Conservation (phyloP, 2,329 filamentous ascomycete species). For the Trichoderma guizhouense region DNA sequence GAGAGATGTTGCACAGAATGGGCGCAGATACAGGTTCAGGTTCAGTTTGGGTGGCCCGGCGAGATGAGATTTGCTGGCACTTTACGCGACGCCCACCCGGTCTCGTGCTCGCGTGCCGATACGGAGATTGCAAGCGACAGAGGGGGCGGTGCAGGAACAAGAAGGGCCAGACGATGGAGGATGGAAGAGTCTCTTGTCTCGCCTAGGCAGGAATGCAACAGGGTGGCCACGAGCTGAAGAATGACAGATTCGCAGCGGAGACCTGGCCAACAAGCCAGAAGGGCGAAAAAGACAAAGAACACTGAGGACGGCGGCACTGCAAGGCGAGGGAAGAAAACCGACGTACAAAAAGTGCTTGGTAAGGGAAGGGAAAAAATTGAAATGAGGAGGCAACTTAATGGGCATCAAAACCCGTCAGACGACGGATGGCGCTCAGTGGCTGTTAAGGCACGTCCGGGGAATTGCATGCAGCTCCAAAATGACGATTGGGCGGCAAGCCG, state of each 20-base stretch:
- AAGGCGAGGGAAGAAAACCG: neutral
- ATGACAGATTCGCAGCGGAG: neutral
- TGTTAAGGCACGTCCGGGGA: constrained; percentile 7
- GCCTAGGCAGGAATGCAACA: constrained; percentile 1
- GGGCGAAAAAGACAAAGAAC: neutral
- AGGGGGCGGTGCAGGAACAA: constrained; percentile 16
- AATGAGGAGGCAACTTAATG: constrained; percentile 17
- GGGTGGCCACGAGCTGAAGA: neutral
- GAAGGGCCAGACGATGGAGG: neutral
- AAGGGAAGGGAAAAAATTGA: neutral
- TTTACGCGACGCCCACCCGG: constrained; percentile 17
- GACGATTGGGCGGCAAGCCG: constrained; percentile 12
- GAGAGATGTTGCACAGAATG: constrained; percentile 7
- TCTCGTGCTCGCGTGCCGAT: constrained; percentile 19
- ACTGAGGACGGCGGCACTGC: neutral
- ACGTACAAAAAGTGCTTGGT: neutral
- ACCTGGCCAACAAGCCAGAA: neutral
- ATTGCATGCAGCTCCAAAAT: constrained; percentile 7
- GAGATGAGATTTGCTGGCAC: constrained; percentile 7
- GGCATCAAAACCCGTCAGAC: constrained; percentile 16
- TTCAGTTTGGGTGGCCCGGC: neutral
- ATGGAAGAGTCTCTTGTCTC: constrained; percentile 1
- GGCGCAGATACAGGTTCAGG: neutral
- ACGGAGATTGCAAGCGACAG: constrained; percentile 13
- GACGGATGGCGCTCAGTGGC: constrained; percentile 8